phyloP scores from a whole-genome alignment of 1,284 basidiomycete species.

The Cryptococcus hybrid region DNA sequence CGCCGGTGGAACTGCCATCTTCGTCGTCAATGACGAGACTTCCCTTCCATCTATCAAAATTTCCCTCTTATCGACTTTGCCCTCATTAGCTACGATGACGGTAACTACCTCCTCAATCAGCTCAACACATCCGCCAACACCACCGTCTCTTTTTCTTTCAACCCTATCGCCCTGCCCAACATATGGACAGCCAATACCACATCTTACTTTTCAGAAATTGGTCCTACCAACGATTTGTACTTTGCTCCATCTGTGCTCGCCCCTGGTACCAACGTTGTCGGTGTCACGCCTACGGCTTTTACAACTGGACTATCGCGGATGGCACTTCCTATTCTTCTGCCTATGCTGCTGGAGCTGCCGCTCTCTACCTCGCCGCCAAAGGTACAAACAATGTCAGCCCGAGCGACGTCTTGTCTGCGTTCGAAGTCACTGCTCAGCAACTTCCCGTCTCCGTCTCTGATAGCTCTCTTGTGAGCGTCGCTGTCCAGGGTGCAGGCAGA shows the following conservation, averaged over 20 bases:
- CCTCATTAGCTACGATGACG: slow-evolving; percentile 40
- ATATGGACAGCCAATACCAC: slow-evolving; percentile 58
- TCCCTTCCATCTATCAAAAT: slow-evolving; percentile 22
- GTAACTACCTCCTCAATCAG: slow-evolving; percentile 50
- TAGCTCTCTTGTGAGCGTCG: slow-evolving; percentile 59
- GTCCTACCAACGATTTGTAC: slow-evolving; percentile 60
- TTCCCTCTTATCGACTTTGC: slow-evolving; percentile 34
- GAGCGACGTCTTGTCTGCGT: slow-evolving; percentile 54
- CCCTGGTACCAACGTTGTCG: slow-evolving; percentile 56
- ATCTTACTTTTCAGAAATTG: slow-evolving; percentile 59
- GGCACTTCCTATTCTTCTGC: slow-evolving; percentile 61
- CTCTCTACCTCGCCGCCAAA: slow-evolving; percentile 61
- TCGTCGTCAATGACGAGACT: slow-evolving; percentile 26
- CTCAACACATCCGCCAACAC: slow-evolving; percentile 49
- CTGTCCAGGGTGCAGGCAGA: slow-evolving; percentile 65
- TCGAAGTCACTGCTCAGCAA: slow-evolving; percentile 61
- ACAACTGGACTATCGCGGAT: slow-evolving; percentile 30
- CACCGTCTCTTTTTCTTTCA: slow-evolving; percentile 58
- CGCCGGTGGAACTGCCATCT: slow-evolving; percentile 24
- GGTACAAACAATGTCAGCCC: slow-evolving; percentile 51
- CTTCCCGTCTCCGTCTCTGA: slow-evolving; percentile 56
- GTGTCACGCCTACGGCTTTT: slow-evolving; percentile 28
- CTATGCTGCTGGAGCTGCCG: slow-evolving; percentile 63
- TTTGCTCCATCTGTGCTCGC: slow-evolving; percentile 61
- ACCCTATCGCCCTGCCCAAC: slow-evolving; percentile 50